Evolutionary conservation across 192 early-diverging fungal genomes (phyloP).

Genomic region (Entophlyctis luteolus): DNA sequence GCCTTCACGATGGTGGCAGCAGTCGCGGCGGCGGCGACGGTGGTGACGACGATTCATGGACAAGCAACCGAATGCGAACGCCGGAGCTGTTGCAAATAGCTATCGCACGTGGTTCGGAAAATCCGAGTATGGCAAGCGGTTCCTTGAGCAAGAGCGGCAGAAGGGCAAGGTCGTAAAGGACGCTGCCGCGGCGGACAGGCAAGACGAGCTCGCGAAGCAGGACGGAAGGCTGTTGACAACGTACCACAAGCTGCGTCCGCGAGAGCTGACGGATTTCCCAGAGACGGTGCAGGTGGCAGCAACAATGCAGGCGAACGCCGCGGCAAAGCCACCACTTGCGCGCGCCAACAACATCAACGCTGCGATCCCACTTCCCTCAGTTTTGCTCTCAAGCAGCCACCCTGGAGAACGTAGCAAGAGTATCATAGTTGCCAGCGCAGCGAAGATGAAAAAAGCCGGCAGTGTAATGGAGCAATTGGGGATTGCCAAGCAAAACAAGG

Average conservation of each 20-base stretch:
- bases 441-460: not conserved
- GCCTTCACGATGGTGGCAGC: no score
- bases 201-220: not conserved
- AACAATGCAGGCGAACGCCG: not conserved
- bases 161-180: not conserved
- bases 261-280: not conserved
- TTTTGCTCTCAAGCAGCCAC: not conserved
- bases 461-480: not conserved
- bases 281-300: not conserved
- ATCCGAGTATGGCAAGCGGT: constrained; percentile 22
- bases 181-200: not conserved
- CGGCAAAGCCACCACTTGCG: not conserved
- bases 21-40: no score
- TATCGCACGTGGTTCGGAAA: constrained; percentile 35
- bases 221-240: not conserved
- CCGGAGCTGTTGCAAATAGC: constrained; percentile 11
- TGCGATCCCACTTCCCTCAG: not conserved
- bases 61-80: not conserved
- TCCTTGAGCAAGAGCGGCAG: not conserved
- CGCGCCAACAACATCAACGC: not conserved
- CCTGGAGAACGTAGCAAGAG: not conserved
- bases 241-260: not conserved
- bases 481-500: not conserved
- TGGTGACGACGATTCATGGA: no score
- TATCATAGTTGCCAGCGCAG: not conserved